Percentiles rank a stretch among this genome's conserved stretches.
These are phyloP conservation scores for Blastobotrys illinoisensis DNA, from an alignment of 1,139 yeast genomes.

Conservation along the genomic window DNA sequence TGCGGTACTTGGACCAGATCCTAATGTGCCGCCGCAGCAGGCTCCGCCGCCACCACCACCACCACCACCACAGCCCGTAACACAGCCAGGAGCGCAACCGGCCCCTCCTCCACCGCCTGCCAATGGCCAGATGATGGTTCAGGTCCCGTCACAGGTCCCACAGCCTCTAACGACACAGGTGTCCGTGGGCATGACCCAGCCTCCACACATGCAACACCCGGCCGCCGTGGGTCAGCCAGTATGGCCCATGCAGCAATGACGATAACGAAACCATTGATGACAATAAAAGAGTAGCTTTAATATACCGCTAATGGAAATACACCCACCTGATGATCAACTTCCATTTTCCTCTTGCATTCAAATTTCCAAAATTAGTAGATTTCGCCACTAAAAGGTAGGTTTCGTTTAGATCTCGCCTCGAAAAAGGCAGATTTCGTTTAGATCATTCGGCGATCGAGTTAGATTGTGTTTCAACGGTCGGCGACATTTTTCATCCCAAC, in stretches of 20 bases:
- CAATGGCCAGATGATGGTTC: neutral
- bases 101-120: neutral
- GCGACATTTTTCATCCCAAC: neutral
- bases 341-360: too few species aligned
- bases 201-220: neutral
- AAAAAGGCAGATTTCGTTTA: too few species aligned
- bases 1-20: conserved; percentile 3
- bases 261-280: neutral
- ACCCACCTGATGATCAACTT: too few species aligned
- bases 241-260: conserved; percentile 5
- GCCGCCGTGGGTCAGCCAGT: conserved; percentile 1
- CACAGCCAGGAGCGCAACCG: neutral
- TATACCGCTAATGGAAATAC: neutral
- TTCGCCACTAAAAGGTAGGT: too few species aligned
- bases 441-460: too few species aligned
- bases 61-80: neutral
- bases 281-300: neutral
- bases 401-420: too few species aligned
- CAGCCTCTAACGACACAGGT: conserved; percentile 1
- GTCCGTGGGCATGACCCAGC: neutral
- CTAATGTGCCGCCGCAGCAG: neutral
- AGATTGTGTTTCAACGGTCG: neutral
- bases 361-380: too few species aligned
- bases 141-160: neutral
- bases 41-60: conserved; percentile 1